phyloP scores from a whole-genome alignment of 2,329 filamentous ascomycete genomes.

The Colletotrichum caudatum region DNA sequence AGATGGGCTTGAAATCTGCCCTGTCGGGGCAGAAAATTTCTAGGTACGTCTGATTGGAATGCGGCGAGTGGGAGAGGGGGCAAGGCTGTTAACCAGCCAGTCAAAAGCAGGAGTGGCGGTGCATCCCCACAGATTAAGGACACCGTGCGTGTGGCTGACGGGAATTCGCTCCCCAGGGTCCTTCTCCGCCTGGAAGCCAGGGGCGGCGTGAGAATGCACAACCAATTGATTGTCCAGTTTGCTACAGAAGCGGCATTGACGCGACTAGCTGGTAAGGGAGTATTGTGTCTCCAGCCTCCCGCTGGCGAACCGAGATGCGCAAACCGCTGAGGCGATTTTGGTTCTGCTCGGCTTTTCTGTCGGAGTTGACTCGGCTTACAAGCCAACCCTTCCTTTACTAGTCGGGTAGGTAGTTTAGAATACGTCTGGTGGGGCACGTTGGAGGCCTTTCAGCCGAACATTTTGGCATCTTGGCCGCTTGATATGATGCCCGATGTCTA shows the following conservation, averaged over 20 bases:
- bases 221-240: not conserved
- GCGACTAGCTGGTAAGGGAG: not conserved
- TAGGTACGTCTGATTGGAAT: slow-evolving; percentile 14
- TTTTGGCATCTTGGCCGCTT: slow-evolving; percentile 12
- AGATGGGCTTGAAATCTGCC: slow-evolving; percentile 25
- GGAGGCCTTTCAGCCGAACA: not conserved
- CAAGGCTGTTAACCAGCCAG: slow-evolving; percentile 15
- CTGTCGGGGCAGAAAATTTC: slow-evolving; percentile 34
- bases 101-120: slow-evolving; percentile 28
- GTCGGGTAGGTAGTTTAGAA: not conserved
- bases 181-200: slow-evolving; percentile 3
- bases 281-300: not conserved
- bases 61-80: slow-evolving; percentile 23
- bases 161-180: slow-evolving; percentile 23
- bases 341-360: not conserved
- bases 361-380: not conserved
- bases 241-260: slow-evolving; percentile 1
- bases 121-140: slow-evolving; percentile 12
- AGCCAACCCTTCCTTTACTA: not conserved
- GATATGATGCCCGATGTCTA: not conserved
- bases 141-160: slow-evolving; percentile 23
- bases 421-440: not conserved
- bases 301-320: not conserved
- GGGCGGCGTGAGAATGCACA: slow-evolving; percentile 14
- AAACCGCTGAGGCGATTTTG: not conserved